phyloP scores from a whole-genome alignment of 1,139 yeast species.

The Pichiaceae sp. region DNA sequence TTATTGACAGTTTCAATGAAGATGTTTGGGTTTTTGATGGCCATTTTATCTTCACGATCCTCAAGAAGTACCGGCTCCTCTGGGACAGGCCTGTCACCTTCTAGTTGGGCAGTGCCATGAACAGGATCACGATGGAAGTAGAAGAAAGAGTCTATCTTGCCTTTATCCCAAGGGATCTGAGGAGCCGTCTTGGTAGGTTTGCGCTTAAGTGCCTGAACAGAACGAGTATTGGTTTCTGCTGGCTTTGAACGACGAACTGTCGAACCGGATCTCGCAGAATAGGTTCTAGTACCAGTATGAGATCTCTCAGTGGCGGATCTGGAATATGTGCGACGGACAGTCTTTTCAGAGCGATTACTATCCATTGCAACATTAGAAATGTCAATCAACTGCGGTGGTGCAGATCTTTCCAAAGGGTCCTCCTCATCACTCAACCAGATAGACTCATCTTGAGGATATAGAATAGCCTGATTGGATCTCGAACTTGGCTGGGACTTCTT shows the following conservation, averaged over 20 bases:
- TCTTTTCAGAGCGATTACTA: background rate
- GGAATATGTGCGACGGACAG: too few relatives aligned
- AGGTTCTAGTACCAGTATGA: background rate
- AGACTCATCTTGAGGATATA: background rate
- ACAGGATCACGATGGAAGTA: conserved; percentile 11
- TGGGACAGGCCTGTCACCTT: conserved; percentile 1
- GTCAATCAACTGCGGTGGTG: background rate
- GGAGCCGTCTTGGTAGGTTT: background rate
- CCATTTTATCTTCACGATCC: background rate
- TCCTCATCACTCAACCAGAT: conserved; percentile 5
- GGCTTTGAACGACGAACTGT: too few relatives aligned
- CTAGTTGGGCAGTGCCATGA: conserved; percentile 19
- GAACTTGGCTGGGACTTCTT: background rate
- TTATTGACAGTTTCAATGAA: background rate
- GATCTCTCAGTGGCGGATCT: too few relatives aligned
- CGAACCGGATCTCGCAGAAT: background rate
- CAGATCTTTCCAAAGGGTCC: background rate
- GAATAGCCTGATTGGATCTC: background rate
- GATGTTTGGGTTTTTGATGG: background rate
- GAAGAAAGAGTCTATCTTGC: conserved; percentile 2
- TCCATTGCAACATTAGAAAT: background rate
- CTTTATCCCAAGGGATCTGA: background rate
- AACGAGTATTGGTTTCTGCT: background rate
- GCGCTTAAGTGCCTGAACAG: background rate
- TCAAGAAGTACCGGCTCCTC: background rate